phyloP scores from a whole-genome alignment of 2,329 filamentous ascomycete genomes.

The Fusarium brevicatenulatum region DNA sequence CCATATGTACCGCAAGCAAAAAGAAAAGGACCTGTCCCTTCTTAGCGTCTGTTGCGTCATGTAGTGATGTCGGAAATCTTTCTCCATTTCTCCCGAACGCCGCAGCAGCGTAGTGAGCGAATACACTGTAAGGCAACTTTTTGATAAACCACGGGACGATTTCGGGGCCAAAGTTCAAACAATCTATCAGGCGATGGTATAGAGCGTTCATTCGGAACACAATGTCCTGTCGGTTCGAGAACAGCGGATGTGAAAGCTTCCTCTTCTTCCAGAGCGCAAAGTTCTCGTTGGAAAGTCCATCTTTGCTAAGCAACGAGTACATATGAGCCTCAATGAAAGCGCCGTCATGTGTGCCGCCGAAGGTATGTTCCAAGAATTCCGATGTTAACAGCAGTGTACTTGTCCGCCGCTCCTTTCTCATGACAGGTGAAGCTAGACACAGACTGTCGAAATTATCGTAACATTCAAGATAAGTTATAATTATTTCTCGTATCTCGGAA shows the following conservation, averaged over 20 bases:
- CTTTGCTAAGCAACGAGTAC: neutral
- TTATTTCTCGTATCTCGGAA: neutral
- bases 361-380: neutral
- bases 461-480: neutral
- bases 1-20: neutral
- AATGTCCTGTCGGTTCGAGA: accelerated
- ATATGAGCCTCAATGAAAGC: neutral
- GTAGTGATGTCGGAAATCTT: neutral
- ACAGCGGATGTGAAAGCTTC: neutral
- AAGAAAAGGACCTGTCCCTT: neutral
- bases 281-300: neutral
- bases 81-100: neutral
- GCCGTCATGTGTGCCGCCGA: neutral
- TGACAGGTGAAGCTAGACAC: neutral
- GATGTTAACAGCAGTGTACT: neutral
- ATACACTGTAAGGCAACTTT: neutral
- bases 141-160: neutral
- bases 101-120: neutral
- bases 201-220: neutral
- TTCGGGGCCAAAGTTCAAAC: neutral
- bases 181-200: neutral
- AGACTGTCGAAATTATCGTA: neutral
- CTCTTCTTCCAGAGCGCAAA: neutral
- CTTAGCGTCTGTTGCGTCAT: too few species aligned
- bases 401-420: neutral